Evolutionary conservation across 2,329 filamentous ascomycete genomes (phyloP), one percentile per base, ranked within the genome.

Genomic region (Fusarium sp.): DNA sequence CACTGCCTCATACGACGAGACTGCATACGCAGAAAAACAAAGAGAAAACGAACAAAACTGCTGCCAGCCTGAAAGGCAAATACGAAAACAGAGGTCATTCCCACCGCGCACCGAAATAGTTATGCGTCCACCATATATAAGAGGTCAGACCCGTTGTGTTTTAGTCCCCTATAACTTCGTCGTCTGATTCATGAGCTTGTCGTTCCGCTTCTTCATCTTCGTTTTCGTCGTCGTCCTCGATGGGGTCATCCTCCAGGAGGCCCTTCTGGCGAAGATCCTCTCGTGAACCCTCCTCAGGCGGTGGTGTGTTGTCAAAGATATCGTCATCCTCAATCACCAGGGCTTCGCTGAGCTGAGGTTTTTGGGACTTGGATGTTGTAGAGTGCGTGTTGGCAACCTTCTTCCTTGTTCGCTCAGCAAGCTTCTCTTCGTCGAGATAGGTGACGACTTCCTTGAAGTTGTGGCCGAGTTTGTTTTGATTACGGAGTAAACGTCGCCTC

Each of bases 371-470:
- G 13, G 72, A 57, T 23, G 74, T 76, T 25, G 64, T 30, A 39
- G 55, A 46, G 3, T 66, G 63, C 58, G 58, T 51, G 23, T 49
- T 63, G 46, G 55, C 74, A 34, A 78, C 77, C 70, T 79, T 81
- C 75, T 84, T 86, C 50, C 77, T 78, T 21, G 80, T 81, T 39
- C 79, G 79, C 39, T 80, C 79, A 13, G 79, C 84, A 44, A 87
- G 79, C 74, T 90, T 89, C 50, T 85, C 84, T 60, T 91, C 88
- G 74, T 97, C 94, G 6, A 98, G 83, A 78, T 91, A 96, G 11
- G 89, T 88, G 7, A 97, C 83, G 9, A 98, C 89, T 74, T 96
- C 93, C 75, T 91, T 93, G 84, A 93, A 97, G 77, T 96, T 98
- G 46, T 88, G 84, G 4, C 96, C 96, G 5, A 99, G 85, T 76